These are phyloP conservation scores for Dryas octopetala DNA, from an alignment of 306 rosid genomes.

Conservation along the genomic window DNA sequence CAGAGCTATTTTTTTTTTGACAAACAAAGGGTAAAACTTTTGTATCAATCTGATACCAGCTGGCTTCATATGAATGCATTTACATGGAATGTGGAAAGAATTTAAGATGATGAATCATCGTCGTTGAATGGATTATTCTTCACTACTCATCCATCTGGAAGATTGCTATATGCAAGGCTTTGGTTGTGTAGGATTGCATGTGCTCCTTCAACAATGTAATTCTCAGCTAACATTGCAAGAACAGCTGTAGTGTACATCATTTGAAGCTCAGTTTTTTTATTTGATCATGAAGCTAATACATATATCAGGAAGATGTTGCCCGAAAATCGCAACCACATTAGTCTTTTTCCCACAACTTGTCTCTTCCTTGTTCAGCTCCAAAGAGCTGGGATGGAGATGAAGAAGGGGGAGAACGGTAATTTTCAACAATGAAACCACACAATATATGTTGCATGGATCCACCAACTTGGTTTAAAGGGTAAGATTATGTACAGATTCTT, in stretches of 20 bases:
- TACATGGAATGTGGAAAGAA: background rate
- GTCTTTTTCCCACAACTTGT: conserved; percentile 67
- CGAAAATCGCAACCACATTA: conserved; percentile 67
- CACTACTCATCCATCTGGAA: conserved; percentile 35
- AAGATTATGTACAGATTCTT: too few relatives aligned
- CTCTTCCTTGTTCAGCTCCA: conserved; percentile 57
- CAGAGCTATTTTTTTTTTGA: conserved; percentile 39
- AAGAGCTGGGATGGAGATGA: conserved; percentile 40
- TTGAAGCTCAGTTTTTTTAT: conserved; percentile 35
- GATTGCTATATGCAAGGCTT: conserved; percentile 28
- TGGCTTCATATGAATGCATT: background rate
- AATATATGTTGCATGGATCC: too few relatives aligned
- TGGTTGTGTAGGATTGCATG: conserved; percentile 30
- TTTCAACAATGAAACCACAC: too few relatives aligned
- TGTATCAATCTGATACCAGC: background rate
- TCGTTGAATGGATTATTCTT: conserved; percentile 30
- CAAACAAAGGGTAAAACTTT: background rate
- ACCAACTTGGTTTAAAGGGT: too few relatives aligned
- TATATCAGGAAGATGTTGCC: background rate
- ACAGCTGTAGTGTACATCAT: conserved; percentile 53
- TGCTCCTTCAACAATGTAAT: conserved; percentile 44
- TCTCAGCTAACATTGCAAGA: conserved; percentile 56
- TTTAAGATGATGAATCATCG: conserved; percentile 23
- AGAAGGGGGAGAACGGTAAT: too few relatives aligned
- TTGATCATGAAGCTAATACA: conserved; percentile 34